Conservation (phyloP, 371 early-diverging fungal species). For the Quaeritorhiza haematococci region DNA sequence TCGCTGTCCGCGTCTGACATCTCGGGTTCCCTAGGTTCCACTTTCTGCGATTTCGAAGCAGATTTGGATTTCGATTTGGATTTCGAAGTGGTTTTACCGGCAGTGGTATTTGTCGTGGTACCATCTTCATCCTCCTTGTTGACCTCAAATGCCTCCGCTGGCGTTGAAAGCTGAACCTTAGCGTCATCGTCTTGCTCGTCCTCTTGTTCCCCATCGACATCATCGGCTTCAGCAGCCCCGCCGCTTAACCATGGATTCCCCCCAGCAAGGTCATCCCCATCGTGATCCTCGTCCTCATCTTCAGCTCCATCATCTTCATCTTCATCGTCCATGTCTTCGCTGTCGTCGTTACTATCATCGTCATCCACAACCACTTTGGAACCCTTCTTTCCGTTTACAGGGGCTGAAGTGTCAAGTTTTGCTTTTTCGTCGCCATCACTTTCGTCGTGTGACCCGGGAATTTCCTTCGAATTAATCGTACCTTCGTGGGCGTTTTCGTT, state of each 20-base stretch:
- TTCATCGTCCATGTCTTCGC: conserved; percentile 18
- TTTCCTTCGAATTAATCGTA: too few relatives aligned
- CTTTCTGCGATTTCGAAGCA: too few relatives aligned
- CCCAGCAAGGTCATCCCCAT: too few relatives aligned
- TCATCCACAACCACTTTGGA: conserved; percentile 38
- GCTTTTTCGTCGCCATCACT: not conserved
- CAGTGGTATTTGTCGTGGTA: not conserved
- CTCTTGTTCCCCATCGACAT: conserved; percentile 6
- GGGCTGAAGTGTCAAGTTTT: not conserved
- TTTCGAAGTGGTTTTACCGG: not conserved
- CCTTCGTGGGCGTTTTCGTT: conserved; percentile 7
- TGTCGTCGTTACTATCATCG: conserved; percentile 30
- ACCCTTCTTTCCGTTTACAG: conserved; percentile 16
- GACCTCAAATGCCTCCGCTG: too few relatives aligned
- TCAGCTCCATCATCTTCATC: not conserved
- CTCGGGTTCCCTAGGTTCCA: too few relatives aligned
- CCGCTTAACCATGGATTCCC: too few relatives aligned
- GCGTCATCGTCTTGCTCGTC: conserved; percentile 14
- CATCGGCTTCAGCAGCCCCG: conserved; percentile 5
- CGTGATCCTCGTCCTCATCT: not conserved
- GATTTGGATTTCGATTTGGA: too few relatives aligned
- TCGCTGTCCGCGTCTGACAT: not conserved
- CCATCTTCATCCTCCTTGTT: too few relatives aligned
- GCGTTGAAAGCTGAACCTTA: conserved; percentile 4
- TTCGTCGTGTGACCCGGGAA: not conserved